phyloP scores from a whole-genome alignment of 495 filamentous ascomycete species.

The Aspergillus bertholletiae region DNA sequence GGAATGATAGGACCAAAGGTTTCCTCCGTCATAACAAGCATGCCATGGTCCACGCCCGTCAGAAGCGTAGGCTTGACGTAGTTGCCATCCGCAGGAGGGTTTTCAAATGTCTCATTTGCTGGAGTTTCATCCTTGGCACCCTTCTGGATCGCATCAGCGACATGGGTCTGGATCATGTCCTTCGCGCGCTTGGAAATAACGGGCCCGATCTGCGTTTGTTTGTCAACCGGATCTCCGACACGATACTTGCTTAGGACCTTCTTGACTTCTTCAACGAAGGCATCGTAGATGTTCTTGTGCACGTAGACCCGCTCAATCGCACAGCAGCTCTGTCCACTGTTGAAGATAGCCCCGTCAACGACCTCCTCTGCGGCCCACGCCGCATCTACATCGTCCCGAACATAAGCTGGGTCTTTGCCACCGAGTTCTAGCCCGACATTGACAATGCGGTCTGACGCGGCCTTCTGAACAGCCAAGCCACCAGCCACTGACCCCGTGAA shows the following conservation, averaged over 20 bases:
- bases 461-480: constrained; percentile 78
- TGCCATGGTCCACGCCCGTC: constrained; percentile 70
- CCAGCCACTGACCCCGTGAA: constrained; percentile 93
- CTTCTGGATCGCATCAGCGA: constrained; percentile 75
- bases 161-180: constrained; percentile 66
- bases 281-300: constrained; percentile 71
- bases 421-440: constrained; percentile 86
- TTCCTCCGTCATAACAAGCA: constrained; percentile 87
- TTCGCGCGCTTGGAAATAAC: constrained; percentile 76
- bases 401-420: constrained; percentile 90
- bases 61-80: constrained; percentile 83
- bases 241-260: constrained; percentile 81
- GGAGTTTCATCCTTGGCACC: constrained; percentile 82
- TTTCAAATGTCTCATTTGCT: constrained; percentile 66
- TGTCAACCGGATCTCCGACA: constrained; percentile 76
- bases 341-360: constrained; percentile 89
- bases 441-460: constrained; percentile 74
- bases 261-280: constrained; percentile 73
- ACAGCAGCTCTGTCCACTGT: constrained; percentile 92
- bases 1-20: constrained; percentile 92
- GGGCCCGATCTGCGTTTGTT: constrained; percentile 76
- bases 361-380: constrained; percentile 90
- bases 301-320: constrained; percentile 87
- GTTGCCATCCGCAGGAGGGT: constrained; percentile 68
- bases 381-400: constrained; percentile 80